phyloP scores from a whole-genome alignment of 176 grass and related monocot genomes.

The Bothriochloa decipiens region DNA sequence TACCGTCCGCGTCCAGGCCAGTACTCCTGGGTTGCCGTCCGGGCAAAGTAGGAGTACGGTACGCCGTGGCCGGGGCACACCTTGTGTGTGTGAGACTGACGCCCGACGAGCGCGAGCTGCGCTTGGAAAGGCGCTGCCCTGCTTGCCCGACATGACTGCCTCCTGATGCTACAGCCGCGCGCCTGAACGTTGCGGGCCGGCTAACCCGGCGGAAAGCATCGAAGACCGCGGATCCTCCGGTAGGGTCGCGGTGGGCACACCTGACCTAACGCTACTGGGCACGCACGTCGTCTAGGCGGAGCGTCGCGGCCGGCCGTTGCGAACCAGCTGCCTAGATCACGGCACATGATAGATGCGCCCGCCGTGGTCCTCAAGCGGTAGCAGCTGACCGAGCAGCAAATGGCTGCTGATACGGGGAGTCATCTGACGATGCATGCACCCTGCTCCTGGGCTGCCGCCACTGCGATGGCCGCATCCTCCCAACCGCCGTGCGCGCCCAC shows the following conservation, averaged over 20 bases:
- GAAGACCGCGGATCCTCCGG: constrained; percentile 11
- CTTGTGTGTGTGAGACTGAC: neutral
- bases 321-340: neutral
- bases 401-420: neutral
- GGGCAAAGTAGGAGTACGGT: too few relatives aligned
- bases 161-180: constrained; percentile 26
- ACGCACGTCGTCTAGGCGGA: neutral
- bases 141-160: constrained; percentile 24
- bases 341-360: neutral
- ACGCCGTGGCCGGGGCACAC: neutral
- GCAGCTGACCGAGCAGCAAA: neutral
- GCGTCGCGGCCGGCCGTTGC: neutral
- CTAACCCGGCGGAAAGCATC: neutral
- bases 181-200: neutral
- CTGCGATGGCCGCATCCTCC: neutral
- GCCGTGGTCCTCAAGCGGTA: neutral
- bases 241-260: neutral
- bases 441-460: constrained; percentile 14
- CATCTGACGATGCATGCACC: constrained; percentile 4
- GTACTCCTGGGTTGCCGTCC: too few relatives aligned
- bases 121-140: constrained; percentile 38
- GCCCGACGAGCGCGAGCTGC: neutral
- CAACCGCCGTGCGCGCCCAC: neutral
- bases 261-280: neutral
- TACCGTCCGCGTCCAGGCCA: neutral